Evolutionary conservation across 495 filamentous ascomycete species (phyloP).

Genomic region (Neurospora sp.): DNA sequence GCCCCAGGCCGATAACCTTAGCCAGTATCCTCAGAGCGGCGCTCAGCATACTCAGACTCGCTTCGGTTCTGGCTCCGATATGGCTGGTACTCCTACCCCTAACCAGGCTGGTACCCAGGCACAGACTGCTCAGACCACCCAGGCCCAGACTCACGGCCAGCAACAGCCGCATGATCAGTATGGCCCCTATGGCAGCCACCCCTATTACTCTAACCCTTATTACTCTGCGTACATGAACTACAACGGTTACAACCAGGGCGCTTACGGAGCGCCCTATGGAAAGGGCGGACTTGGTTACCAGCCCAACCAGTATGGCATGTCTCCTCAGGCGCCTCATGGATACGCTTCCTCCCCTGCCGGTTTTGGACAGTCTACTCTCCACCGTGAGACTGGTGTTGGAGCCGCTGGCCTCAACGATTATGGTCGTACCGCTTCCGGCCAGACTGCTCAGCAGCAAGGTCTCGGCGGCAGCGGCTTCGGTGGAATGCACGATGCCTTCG

Average conservation of each 20-base stretch:
- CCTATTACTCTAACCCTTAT: slow-evolving; percentile 74
- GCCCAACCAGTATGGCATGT: slow-evolving; percentile 67
- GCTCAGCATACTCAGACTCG: slow-evolving; percentile 29
- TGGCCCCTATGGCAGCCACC: slow-evolving; percentile 56
- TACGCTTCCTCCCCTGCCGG: slow-evolving; percentile 67
- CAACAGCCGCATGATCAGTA: slow-evolving; percentile 55
- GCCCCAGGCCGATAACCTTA: slow-evolving; percentile 58
- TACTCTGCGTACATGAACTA: slow-evolving; percentile 72
- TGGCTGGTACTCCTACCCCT: slow-evolving; percentile 79
- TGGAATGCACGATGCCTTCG: slow-evolving; percentile 69
- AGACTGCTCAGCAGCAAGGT: slow-evolving; percentile 59
- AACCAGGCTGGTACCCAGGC: slow-evolving; percentile 24
- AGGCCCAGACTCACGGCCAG: slow-evolving; percentile 46
- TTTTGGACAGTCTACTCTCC: slow-evolving; percentile 61
- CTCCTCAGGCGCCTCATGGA: slow-evolving; percentile 62
- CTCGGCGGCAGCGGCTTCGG: slow-evolving; percentile 56
- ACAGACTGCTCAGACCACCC: slow-evolving; percentile 50
- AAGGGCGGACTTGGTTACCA: slow-evolving; percentile 64
- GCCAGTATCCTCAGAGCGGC: slow-evolving; percentile 62
- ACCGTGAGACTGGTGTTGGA: slow-evolving; percentile 49
- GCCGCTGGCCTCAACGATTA: slow-evolving; percentile 54
- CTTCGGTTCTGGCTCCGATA: slow-evolving; percentile 45
- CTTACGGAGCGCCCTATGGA: slow-evolving; percentile 62
- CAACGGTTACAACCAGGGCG: slow-evolving; percentile 55
- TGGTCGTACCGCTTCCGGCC: slow-evolving; percentile 61